Percentiles rank a stretch among this genome's conserved stretches.
phyloP scores from a whole-genome alignment of 2,329 filamentous ascomycete genomes.

The Karstenula rhodostoma region DNA sequence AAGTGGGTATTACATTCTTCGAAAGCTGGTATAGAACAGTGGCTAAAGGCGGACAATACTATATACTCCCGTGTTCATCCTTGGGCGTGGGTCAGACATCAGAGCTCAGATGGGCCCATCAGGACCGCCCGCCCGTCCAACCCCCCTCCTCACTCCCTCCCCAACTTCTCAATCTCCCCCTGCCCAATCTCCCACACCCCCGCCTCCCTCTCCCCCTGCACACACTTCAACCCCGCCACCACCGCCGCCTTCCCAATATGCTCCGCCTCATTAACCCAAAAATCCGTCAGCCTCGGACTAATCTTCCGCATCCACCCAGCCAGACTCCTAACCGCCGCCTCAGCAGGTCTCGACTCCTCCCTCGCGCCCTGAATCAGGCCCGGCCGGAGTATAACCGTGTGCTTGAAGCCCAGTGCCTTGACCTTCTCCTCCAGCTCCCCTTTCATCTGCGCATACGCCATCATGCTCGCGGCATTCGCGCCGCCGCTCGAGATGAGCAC shows the following conservation, averaged over 20 bases:
- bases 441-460: conserved; percentile 78
- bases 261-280: conserved; percentile 75
- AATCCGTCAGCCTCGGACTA: conserved; percentile 63
- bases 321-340: conserved; percentile 64
- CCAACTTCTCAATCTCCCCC: conserved; percentile 71
- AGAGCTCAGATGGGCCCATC: not conserved
- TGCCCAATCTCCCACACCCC: conserved; percentile 68
- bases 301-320: conserved; percentile 63
- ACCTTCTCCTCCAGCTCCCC: conserved; percentile 83
- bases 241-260: conserved; percentile 75
- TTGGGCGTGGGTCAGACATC: too few species aligned
- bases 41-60: too few species aligned
- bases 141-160: conserved; percentile 49
- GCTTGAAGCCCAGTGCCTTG: conserved; percentile 75
- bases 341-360: conserved; percentile 66
- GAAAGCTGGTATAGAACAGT: too few species aligned
- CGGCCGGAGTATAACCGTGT: conserved; percentile 76
- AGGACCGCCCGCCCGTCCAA: not conserved
- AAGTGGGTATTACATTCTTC: too few species aligned
- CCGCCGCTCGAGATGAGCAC: conserved; percentile 74
- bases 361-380: conserved; percentile 78
- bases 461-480: conserved; percentile 59
- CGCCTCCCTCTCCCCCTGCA: conserved; percentile 63
- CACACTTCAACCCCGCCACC: conserved; percentile 60
- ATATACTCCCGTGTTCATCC: too few species aligned